Base-by-base conservation (phyloP, 768 basidiomycete genomes). In the Amanita exitialis region DNA sequence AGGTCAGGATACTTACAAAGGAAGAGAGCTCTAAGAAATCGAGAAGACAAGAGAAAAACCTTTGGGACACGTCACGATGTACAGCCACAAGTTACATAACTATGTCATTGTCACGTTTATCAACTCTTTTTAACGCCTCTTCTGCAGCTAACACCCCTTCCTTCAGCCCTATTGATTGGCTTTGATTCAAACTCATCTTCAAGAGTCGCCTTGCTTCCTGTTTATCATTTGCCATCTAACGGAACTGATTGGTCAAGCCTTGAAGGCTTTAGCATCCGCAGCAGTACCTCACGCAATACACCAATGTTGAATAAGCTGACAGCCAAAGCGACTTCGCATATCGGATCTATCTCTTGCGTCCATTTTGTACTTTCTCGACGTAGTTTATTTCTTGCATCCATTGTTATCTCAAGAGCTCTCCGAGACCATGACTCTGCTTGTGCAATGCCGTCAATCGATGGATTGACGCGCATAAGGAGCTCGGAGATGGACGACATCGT, bases 381-480 rank as follows among this genome's bases (percentile, higher is more conserved):
- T 66, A 52, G 1, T 59, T 62, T 30, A 71, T 55, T 0, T 25
- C 27, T 46, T 18, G 44, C 21, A 3, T 36, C 50, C 10, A 27
- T 47, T 9, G 45, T 39, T 25, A 53, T 39, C n/a, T 44, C 46
- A 28, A 53, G 27, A 3, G 76, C 78, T 56, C 79, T 77, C 28
- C 67, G 69, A 3, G 80, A 78, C 82, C 83, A 86, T 0, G 73
- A 64, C 57, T 84, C 82, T 1, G 84, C 82, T 56, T 74, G 70
- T 13, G 61, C 59, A 18, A 74, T 57, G 3, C 57, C 56, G 41
- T 75, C 69, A 16, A 61, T 56, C 6, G 58, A 58, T 2, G 59
- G 53, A 28, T 59, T 59, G 48, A 20, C 62, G 15, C 70, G 69
- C 16, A 75, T 56, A 34, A 74, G 68, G 30, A 76, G 63, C 41